These are phyloP conservation scores for Viola odorata DNA, from an alignment of 345 rosid species.

Conservation along the genomic window DNA sequence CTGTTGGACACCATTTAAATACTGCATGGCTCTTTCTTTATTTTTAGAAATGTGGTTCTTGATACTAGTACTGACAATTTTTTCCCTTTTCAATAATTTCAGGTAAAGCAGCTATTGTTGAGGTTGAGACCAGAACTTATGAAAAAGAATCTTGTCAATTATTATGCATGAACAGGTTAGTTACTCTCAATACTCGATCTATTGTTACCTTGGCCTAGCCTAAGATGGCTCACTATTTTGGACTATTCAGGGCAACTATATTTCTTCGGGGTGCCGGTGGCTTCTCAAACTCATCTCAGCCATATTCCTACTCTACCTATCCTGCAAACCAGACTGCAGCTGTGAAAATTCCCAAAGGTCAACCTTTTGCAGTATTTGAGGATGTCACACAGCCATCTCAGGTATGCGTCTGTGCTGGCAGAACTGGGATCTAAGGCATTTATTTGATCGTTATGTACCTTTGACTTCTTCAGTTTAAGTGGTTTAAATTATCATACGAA, in stretches of 20 bases:
- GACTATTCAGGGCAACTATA: slow-evolving; percentile 43
- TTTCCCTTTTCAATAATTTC: slow-evolving; percentile 12
- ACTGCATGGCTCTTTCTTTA: background rate
- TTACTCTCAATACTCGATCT: slow-evolving; percentile 13
- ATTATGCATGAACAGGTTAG: slow-evolving; percentile 74
- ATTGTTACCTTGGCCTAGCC: slow-evolving; percentile 1
- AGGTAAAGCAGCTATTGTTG: slow-evolving; percentile 91
- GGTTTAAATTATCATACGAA: too few relatives aligned
- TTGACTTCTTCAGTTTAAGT: too few relatives aligned
- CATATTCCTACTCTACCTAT: slow-evolving; percentile 68
- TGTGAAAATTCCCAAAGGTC: slow-evolving; percentile 61
- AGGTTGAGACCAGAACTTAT: slow-evolving; percentile 68
- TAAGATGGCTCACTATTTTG: slow-evolving; percentile 13
- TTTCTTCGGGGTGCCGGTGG: slow-evolving; percentile 88
- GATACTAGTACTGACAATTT: background rate
- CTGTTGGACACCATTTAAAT: background rate
- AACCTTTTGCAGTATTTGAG: slow-evolving; percentile 57
- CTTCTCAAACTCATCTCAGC: slow-evolving; percentile 66
- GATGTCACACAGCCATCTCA: slow-evolving; percentile 73
- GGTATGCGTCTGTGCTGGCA: slow-evolving; percentile 35
- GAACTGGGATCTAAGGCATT: too few relatives aligned
- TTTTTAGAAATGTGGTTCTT: background rate
- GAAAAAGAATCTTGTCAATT: slow-evolving; percentile 63
- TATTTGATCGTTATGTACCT: too few relatives aligned
- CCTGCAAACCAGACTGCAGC: slow-evolving; percentile 50